These are phyloP conservation scores for Kazachstania bromeliacearum DNA, from an alignment of 805 yeast species.

Conservation along the genomic window DNA sequence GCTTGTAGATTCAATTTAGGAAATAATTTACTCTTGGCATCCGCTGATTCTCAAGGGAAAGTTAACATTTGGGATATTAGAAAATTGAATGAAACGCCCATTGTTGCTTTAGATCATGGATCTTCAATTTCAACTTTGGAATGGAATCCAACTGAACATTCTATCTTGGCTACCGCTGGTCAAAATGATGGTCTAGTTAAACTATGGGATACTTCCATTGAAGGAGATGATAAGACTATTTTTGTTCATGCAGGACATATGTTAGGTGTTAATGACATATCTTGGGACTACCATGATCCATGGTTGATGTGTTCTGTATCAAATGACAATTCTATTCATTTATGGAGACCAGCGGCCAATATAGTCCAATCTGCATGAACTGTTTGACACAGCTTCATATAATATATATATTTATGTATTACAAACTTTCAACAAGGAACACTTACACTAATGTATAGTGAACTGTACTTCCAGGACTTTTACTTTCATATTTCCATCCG, in stretches of 20 bases:
- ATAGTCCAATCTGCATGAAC: slow-evolving; percentile 20
- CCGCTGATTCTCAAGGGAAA: slow-evolving; percentile 55
- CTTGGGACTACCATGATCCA: slow-evolving; percentile 69
- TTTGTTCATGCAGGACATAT: slow-evolving; percentile 83
- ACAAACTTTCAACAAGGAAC: neutral
- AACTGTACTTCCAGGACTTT: too few species aligned
- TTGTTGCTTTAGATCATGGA: slow-evolving; percentile 24
- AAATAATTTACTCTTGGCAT: slow-evolving; percentile 48
- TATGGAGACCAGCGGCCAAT: slow-evolving; percentile 60
- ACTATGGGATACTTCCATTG: slow-evolving; percentile 44
- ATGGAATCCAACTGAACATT: slow-evolving; percentile 57
- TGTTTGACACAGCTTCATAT: too few species aligned
- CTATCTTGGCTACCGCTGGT: slow-evolving; percentile 54
- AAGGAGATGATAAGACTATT: slow-evolving; percentile 27
- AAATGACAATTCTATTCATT: slow-evolving; percentile 78
- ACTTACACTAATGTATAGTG: too few species aligned
- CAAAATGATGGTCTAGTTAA: slow-evolving; percentile 57
- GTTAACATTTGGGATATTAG: slow-evolving; percentile 63
- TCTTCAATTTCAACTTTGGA: slow-evolving; percentile 57
- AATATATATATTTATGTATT: too few species aligned
- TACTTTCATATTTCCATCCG: too few species aligned
- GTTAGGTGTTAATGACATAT: slow-evolving; percentile 74
- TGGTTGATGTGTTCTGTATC: slow-evolving; percentile 69
- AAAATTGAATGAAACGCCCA: slow-evolving; percentile 23
- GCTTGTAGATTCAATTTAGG: slow-evolving; percentile 50